Evolutionary conservation across 257 asterid genomes (phyloP), one percentile per base, ranked within the genome.

Genomic region (Vinca minor): DNA sequence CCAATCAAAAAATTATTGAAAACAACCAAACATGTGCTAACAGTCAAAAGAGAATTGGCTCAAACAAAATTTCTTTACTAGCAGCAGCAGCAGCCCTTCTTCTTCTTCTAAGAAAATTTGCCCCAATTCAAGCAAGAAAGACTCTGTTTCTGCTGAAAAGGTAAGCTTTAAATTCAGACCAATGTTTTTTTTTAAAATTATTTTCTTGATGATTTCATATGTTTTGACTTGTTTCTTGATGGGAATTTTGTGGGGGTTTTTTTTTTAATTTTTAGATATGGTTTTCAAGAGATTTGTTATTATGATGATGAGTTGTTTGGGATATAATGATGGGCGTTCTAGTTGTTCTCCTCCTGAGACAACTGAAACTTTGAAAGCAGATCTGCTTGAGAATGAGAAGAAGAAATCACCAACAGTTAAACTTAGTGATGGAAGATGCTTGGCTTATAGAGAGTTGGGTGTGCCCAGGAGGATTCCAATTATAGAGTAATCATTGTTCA

Each of bases 371-470:
- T 65, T 73, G 49, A 12, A 55, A 23, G 58, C 52, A 61, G 82
- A 76, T 70, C 69, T 56, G 1, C 53, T 54, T 8, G 62, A 26
- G 15, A 11, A 14, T 63, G 73, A 73, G 63, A 66, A 64, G 47
- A 63, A 66, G n/a, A n/a, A n/a, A 59, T 66, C 78, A 21, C 81
- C 65, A 5, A 84, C 86, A 62, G 70, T 92, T 59, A 79, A 49
- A 75, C 96, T 92, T 34, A 76, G 79, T 56, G 98, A 92, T 76
- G 96, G 98, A 44, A 89, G 98, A 76, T 67, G 64, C 54, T 66
- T 92, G 84, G 96, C 96, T 68, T 89, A 92, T 74, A 74, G 81
- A 36, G 95, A 89, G 71, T 78, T 84, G 69, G 98, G 98, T 35
- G 89, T 85, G 57, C 85, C 97, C 73, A 87, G 75, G 64, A 78